Base-by-base conservation (phyloP, 108 stramenopile genomes). In the Cyclotella sp. region DNA sequence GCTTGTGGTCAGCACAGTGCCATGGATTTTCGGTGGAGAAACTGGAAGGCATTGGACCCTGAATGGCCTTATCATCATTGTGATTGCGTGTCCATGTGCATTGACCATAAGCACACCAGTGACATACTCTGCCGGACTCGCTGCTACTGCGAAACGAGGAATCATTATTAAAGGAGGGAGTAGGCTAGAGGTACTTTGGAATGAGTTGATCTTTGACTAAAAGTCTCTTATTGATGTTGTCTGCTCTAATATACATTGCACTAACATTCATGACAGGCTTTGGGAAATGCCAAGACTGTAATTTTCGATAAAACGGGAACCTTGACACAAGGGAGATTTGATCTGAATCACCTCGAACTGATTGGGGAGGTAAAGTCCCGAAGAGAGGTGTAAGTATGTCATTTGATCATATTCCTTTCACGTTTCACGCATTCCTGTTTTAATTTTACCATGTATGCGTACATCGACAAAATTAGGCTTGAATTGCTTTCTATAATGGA, bases 11-110 rank as follows among this genome's bases (percentile, higher is more conserved):
- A 91, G 89, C 47, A 93, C 92, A 11, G 34, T 97, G 45, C 94
- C 96, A 8, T 94, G 90, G 91, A 49, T 87, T 15, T 83, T 80
- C 63, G 91, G 94, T n/a, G 26, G 45, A 16, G 90, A 91, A 52
- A 76, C 79, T 16, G 95, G 92, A 49, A 75, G 81, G 19, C 66
- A 87, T 45, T 98, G 91, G 91, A 84, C 78, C 18, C 43, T 88
- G 58, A 87, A 89, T 72, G 95, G 89, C 1, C 72, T 97, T 52
- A 94, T 96, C 63, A 81, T 97, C n/a, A 79, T 97, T 61, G 95
- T 98, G 12, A 87, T 98, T 68, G 95, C 96, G 5, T 98, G 97
- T 71, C 97, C 97, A 3, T 98, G 97, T 83, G 94, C 97, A n/a
- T 81, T 98, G 44, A 95, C 93, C 9, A 96, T 96, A 41, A 85